Percentiles rank a stretch among this genome's conserved stretches.
These are phyloP conservation scores for Spiromastix sp. DNA, from an alignment of 2,329 filamentous ascomycete species.

Conservation along the genomic window DNA sequence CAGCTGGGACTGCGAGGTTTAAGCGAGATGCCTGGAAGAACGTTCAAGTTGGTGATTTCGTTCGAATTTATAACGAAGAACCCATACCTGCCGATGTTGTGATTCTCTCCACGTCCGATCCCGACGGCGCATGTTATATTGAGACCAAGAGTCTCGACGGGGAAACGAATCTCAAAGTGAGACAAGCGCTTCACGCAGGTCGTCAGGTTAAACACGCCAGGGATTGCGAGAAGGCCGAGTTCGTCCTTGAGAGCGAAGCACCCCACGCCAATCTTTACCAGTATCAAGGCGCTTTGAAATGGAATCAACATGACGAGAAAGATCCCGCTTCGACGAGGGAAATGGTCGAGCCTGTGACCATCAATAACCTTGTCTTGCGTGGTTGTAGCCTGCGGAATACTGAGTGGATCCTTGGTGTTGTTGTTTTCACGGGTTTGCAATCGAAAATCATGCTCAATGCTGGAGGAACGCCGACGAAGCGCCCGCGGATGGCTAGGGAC, in stretches of 20 bases:
- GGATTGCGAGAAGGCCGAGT: constrained; percentile 84
- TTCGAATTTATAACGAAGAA: constrained; percentile 92
- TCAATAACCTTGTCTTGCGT: constrained; percentile 90
- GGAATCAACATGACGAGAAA: constrained; percentile 62
- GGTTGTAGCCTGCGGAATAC: constrained; percentile 92
- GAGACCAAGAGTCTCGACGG: constrained; percentile 98
- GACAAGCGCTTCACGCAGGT: constrained; percentile 79
- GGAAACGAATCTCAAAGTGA: constrained; percentile 94
- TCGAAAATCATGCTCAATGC: constrained; percentile 99
- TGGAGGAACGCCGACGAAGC: constrained; percentile 88
- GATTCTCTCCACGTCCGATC: constrained; percentile 83
- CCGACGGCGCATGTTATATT: constrained; percentile 90
- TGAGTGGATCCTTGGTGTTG: constrained; percentile 87
- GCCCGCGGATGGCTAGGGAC: constrained; percentile 79
- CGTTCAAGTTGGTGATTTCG: constrained; percentile 88
- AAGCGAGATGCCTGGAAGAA: constrained; percentile 94
- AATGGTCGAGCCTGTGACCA: constrained; percentile 86
- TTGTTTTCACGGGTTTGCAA: constrained; percentile 88
- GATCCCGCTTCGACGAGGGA: constrained; percentile 55
- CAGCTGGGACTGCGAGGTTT: constrained; percentile 67
- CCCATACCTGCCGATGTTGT: constrained; percentile 90
- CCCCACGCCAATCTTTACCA: constrained; percentile 92
- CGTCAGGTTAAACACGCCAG: constrained; percentile 74
- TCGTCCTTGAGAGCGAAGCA: constrained; percentile 78
- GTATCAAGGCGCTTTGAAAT: constrained; percentile 82